Evolutionary conservation across 768 basidiomycete genomes (phyloP).

Genomic region (Termitomyces sp.): DNA sequence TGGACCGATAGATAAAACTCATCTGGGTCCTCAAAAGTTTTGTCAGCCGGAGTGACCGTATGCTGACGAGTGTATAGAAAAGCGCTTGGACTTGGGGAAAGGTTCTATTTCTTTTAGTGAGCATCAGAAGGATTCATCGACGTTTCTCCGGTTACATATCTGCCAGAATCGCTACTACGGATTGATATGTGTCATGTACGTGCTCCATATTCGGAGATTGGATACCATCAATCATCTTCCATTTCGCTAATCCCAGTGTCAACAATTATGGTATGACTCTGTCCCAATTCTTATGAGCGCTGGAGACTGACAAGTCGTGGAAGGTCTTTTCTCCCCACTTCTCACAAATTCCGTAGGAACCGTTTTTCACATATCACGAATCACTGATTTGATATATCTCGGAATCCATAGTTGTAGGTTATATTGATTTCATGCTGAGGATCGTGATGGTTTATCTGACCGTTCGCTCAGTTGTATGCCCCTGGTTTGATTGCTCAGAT

Average conservation of each 20-base stretch:
- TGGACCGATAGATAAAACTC: conserved; percentile 38
- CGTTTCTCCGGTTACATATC: neutral
- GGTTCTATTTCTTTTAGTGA: conserved; percentile 49
- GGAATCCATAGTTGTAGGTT: conserved; percentile 18
- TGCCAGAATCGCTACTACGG: conserved; percentile 58
- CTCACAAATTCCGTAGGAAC: conserved; percentile 37
- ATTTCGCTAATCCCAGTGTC: conserved; percentile 30
- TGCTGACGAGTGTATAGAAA: conserved; percentile 28
- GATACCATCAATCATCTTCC: neutral
- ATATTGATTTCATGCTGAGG: neutral
- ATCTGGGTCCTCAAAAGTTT: conserved; percentile 44
- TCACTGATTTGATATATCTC: conserved; percentile 1
- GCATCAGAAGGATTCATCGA: conserved; percentile 7
- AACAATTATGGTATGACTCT: conserved; percentile 47
- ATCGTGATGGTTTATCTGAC: neutral
- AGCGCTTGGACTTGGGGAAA: conserved; percentile 58
- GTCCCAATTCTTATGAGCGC: neutral
- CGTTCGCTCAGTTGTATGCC: conserved; percentile 23
- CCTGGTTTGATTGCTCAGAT: neutral
- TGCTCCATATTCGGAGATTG: conserved; percentile 5
- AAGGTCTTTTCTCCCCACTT: conserved; percentile 40
- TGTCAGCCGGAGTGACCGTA: neutral
- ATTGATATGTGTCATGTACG: conserved; percentile 48
- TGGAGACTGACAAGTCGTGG: neutral
- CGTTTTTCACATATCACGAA: neutral